phyloP scores from a whole-genome alignment of 345 rosid species.

The Cardiospermum halicacabum region DNA sequence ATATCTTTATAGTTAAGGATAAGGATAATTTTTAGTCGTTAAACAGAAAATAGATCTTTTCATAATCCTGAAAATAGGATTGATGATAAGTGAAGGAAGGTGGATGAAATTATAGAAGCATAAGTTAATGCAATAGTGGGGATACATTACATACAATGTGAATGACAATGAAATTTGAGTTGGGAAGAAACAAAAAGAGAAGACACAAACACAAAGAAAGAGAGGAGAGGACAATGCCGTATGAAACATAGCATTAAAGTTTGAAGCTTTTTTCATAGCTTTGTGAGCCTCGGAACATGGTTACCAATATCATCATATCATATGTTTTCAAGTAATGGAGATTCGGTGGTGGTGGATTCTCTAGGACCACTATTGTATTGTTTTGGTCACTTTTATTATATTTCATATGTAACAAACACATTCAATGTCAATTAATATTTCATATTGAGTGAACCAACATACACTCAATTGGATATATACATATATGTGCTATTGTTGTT shows the following conservation, averaged over 20 bases:
- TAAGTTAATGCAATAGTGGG: not conserved
- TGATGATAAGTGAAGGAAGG: not conserved
- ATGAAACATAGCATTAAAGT: slow-evolving; percentile 13
- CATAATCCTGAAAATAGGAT: no score
- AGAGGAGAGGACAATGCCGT: slow-evolving; percentile 25
- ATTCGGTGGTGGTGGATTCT: slow-evolving; percentile 26
- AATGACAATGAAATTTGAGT: slow-evolving; percentile 5
- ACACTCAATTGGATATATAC: no score
- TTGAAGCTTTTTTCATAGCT: slow-evolving; percentile 22
- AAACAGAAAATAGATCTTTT: no score
- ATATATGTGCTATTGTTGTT: not conserved
- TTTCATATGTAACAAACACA: not conserved
- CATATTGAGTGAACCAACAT: not conserved
- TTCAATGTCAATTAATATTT: not conserved
- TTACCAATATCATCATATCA: no score
- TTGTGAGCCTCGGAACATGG: slow-evolving; percentile 38
- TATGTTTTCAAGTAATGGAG: slow-evolving; percentile 12
- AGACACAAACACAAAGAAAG: slow-evolving; percentile 26
- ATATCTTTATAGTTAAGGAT: no score
- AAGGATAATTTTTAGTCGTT: no score
- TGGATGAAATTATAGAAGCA: no score
- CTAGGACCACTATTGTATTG: slow-evolving; percentile 25
- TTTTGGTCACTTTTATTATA: slow-evolving; percentile 11
- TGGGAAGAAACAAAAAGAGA: slow-evolving; percentile 26
- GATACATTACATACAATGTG: not conserved